Evolutionary conservation across 768 basidiomycete species (phyloP), one percentile per base, ranked within the genome.

Genomic region (Hemileccinum impolitum): DNA sequence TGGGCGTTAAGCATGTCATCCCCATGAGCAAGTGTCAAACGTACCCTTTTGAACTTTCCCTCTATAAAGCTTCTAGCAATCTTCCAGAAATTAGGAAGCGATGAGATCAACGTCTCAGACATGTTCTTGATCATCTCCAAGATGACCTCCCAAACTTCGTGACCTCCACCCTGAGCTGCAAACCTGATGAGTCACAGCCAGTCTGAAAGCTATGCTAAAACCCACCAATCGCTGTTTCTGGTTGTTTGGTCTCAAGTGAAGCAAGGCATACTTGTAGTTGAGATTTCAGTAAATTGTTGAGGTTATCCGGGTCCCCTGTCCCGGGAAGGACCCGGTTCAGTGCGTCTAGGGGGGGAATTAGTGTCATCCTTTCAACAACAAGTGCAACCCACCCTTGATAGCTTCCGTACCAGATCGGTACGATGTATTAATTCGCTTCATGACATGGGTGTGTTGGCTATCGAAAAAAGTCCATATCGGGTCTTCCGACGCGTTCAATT

Each of bases 391-490:
- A 79, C 87, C 73, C 58, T 73, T 59, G 44, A 91, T 75, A 18
- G 68, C 60, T 14, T 75, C 71, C 11, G 78, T 65, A 23, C 81
- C 75, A 44, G 75, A 69, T 39, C 72, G 71, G 68, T 84, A 86
- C 3, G 80, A 68, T 30, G 75, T 74, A 55, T 78, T 81, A 81
- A 94, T 88, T 47, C 80, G 80, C 30, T 85, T 80, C 58, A 94
- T 71, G 41, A 97, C 91, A 60, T 91, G 80, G 37, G 82, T 79
- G 63, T 98, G 93, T 55, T 98, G 94, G 48, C 84, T 84, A 58
- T 98, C 96, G 57, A 99, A 90, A 67, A 90, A 99, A 9, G 85
- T 82, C 96, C 95, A 99, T 38, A 93, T 80, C 0, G 94, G 91
- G 61, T 99, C 95, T 50, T 95, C 92, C 11, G 82, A 76, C 2